Evolutionary conservation across 495 filamentous ascomycete species (phyloP), one percentile per base, ranked within the genome.

Genomic region (Aspergillus olivimuriae): DNA sequence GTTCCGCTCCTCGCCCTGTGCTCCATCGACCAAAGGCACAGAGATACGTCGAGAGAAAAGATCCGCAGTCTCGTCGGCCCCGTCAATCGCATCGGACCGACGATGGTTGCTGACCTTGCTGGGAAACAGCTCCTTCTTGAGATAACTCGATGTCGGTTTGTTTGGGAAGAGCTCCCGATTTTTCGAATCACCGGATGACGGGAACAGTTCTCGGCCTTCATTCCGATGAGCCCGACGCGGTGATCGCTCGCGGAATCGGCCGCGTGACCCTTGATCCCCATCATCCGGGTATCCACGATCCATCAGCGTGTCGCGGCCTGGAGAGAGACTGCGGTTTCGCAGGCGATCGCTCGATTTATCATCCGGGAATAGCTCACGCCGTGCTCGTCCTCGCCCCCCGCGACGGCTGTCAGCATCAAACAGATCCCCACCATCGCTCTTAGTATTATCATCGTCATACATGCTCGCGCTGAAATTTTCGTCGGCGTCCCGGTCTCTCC

Each of bases 301-400:
- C 49, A 83, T 77, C n/a, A 69, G 41, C 2, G 76, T 74, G 42
- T 82, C 78, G 17, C 81, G 72, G 2, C 61, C 62, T 3, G 89
- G 89, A 3, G 89, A 95, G 11, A 85, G 83, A 57, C 82, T 86
- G 45, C 70, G 77, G 47, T 84, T 73, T 30, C 83, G 75, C 40
- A 78, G 65, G 28, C 73, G 65, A 24, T 71, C 68, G 28, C 47
- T 37, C 8, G 55, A 59, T 36, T 42, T 55, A 9, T 58, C 59
- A 4, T 58, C 62, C 1, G 75, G 76, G 53, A 82, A 81, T 18
- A 82, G 57, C 23, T 83, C 80, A 52, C 67, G 23, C 52, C 55
- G 50, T 7, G 57, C 53, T 32, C 57, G 43, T 43, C 56, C 51
- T 8, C 60, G 56, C 16, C 48, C 49, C 46, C 34, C 55, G 30